These are phyloP conservation scores for Echria macrotheca DNA, from an alignment of 495 filamentous ascomycete species.

Conservation along the genomic window DNA sequence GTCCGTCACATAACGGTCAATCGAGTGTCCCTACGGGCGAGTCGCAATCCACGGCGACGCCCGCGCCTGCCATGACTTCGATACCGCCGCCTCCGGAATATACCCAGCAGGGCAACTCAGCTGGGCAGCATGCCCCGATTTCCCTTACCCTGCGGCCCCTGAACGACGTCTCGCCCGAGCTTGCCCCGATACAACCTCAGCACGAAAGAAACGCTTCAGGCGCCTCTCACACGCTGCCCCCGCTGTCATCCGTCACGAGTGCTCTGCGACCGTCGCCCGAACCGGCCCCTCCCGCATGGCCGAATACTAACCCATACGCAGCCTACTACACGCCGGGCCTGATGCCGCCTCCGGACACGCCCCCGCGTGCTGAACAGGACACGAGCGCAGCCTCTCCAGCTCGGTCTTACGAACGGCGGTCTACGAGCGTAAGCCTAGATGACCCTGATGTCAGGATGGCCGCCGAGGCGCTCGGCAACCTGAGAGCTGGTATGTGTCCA, in stretches of 20 bases:
- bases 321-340: constrained; percentile 46
- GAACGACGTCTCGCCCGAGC: constrained; percentile 25
- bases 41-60: no score
- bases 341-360: constrained; percentile 30
- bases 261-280: constrained; percentile 25
- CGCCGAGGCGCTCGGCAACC: constrained; percentile 78
- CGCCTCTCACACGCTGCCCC: constrained; percentile 29
- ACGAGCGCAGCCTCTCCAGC: constrained; percentile 37
- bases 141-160: neutral
- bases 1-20: constrained; percentile 6
- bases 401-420: constrained; percentile 31
- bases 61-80: neutral
- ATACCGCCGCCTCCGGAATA: neutral
- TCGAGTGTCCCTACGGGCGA: neutral
- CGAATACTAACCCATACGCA: constrained; percentile 49
- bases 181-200: constrained; percentile 37
- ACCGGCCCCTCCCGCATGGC: constrained; percentile 38
- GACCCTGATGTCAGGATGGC: constrained; percentile 76
- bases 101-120: no score
- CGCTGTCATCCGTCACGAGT: constrained; percentile 39
- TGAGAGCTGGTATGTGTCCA: constrained; percentile 79
- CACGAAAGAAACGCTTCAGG: constrained; percentile 12
- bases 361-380: constrained; percentile 30
- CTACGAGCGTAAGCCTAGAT: constrained; percentile 64
- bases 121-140: no score